Evolutionary conservation across 2,329 filamentous ascomycete species (phyloP).

Genomic region (Venturia oleaginea): DNA sequence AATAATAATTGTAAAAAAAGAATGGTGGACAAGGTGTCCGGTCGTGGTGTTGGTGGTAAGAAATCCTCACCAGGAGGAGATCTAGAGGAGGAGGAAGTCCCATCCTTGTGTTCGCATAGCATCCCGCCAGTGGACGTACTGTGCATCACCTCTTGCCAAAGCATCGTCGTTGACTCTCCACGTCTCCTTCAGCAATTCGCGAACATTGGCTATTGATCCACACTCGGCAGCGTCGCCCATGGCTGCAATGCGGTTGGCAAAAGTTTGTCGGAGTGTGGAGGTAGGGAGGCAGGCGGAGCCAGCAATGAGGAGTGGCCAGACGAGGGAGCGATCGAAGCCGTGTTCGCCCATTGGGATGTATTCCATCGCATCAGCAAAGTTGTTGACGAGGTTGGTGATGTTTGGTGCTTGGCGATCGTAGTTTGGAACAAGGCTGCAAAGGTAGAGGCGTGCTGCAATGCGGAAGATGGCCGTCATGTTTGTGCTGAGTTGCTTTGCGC

Average conservation of each 20-base stretch:
- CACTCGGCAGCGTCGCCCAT: constrained; percentile 70
- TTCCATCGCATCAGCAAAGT: constrained; percentile 66
- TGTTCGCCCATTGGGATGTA: constrained; percentile 72
- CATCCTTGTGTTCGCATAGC: constrained; percentile 85
- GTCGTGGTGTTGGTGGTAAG: constrained; percentile 16
- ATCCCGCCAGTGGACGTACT: constrained; percentile 87
- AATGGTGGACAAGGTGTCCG: constrained; percentile 21
- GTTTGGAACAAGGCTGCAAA: constrained; percentile 90
- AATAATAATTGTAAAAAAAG: constrained; percentile 6
- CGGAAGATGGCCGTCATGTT: constrained; percentile 91
- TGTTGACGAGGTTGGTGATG: constrained; percentile 67
- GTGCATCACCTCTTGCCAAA: constrained; percentile 38
- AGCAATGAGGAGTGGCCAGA: constrained; percentile 87
- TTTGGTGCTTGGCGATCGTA: constrained; percentile 67
- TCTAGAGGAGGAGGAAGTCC: constrained; percentile 83
- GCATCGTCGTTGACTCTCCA: constrained; percentile 68
- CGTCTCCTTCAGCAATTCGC: constrained; percentile 68
- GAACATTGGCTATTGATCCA: constrained; percentile 79
- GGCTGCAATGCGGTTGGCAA: constrained; percentile 63
- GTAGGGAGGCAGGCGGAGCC: constrained; percentile 66
- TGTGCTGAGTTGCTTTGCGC: constrained; percentile 71
- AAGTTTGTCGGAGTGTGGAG: constrained; percentile 68
- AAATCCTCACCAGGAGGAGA: constrained; percentile 11
- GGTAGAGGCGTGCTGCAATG: constrained; percentile 84
- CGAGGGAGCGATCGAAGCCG: constrained; percentile 82